Percentiles rank a stretch among this genome's conserved stretches.
Conservation (phyloP, 2,329 filamentous ascomycete species). For the Dothideomycetes sp. region DNA sequence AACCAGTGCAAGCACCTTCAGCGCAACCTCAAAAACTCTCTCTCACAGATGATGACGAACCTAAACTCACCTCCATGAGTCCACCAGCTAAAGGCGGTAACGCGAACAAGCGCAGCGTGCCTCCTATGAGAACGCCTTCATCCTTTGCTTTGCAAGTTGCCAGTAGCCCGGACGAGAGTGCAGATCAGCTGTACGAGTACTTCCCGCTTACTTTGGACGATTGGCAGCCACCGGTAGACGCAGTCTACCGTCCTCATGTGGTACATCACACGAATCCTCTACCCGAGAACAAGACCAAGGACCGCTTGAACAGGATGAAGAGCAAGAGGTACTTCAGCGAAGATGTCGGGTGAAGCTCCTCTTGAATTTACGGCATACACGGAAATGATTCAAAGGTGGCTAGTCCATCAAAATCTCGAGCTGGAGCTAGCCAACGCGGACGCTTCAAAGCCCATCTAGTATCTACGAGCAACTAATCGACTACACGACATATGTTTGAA, state of each 20-base stretch:
- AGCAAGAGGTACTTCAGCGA: conserved; percentile 44
- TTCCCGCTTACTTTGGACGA: conserved; percentile 87
- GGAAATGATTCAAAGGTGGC: no score
- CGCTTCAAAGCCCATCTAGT: no score
- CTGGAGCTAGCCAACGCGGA: no score
- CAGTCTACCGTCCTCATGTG: conserved; percentile 82
- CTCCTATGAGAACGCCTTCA: conserved; percentile 33
- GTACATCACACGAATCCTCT: conserved; percentile 68
- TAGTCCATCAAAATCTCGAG: no score
- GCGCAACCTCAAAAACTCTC: conserved; percentile 45
- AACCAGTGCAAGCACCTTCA: conserved; percentile 32
- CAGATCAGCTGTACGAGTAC: conserved; percentile 85
- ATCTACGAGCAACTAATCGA: no score
- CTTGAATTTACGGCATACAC: no score
- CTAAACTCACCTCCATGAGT: conserved; percentile 21
- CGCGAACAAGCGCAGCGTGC: conserved; percentile 14
- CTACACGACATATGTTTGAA: no score
- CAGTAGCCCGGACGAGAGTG: conserved; percentile 62
- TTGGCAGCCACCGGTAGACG: conserved; percentile 85
- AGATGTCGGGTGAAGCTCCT: conserved; percentile 28
- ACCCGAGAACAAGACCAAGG: conserved; percentile 26
- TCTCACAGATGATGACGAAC: conserved; percentile 46
- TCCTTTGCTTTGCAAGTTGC: conserved; percentile 41
- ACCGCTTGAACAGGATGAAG: conserved; percentile 21
- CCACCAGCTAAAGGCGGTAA: conserved; percentile 1